A percentile compares a stretch with the other conserved stretches of the same genome.
phyloP scores from a whole-genome alignment of 768 basidiomycete species.

The Cystofilobasidium ferigula region DNA sequence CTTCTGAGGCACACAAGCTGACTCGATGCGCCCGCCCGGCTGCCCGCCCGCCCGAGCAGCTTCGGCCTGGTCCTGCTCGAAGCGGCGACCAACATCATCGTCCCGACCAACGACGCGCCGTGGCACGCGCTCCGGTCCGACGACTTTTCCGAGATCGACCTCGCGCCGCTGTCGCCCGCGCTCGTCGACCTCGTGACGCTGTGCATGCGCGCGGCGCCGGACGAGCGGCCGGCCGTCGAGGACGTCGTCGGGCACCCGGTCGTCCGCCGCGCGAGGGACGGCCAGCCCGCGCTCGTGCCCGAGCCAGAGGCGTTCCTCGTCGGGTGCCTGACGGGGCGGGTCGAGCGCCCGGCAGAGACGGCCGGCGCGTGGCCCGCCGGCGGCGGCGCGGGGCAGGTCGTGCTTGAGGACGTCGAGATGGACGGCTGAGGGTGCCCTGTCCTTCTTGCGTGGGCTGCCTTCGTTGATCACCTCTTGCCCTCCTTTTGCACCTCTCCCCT shows the following conservation, averaged over 20 bases:
- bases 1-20: no score
- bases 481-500: no score
- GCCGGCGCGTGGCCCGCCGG: background rate
- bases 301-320: slow-evolving; percentile 55
- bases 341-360: no score
- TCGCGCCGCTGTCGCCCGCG: slow-evolving; percentile 47
- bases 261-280: slow-evolving; percentile 43
- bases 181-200: slow-evolving; percentile 56
- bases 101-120: slow-evolving; percentile 76
- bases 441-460: background rate
- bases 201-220: slow-evolving; percentile 69
- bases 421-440: background rate
- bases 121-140: slow-evolving; percentile 89
- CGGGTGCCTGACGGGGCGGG: slow-evolving; percentile 45
- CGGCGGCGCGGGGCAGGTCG: background rate
- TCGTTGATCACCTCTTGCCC: no score
- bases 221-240: slow-evolving; percentile 48
- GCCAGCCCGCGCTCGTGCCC: slow-evolving; percentile 47
- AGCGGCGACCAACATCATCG: slow-evolving; percentile 86
- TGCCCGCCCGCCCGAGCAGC: slow-evolving; percentile 43
- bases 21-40: no score
- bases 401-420: slow-evolving; percentile 7
- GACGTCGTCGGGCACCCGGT: slow-evolving; percentile 54
- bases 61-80: slow-evolving; percentile 94
- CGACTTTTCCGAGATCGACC: slow-evolving; percentile 76